Evolutionary conservation across 495 filamentous ascomycete genomes (phyloP).

Genomic region (Platismatia glauca): DNA sequence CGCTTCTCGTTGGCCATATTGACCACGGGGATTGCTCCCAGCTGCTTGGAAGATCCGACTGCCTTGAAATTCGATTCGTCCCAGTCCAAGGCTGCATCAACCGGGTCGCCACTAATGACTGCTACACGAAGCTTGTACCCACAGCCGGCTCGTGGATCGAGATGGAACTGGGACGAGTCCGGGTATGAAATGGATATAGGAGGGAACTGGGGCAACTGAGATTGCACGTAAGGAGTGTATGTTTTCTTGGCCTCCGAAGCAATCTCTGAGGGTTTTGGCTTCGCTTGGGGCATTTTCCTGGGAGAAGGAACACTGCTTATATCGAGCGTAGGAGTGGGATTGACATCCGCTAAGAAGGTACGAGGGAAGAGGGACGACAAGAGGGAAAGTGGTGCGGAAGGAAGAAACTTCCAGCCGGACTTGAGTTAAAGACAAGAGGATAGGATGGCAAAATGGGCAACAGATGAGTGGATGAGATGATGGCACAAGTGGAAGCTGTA

Average conservation of each 20-base stretch:
- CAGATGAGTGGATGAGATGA: not conserved
- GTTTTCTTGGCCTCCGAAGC: conserved; percentile 58
- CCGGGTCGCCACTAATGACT: conserved; percentile 54
- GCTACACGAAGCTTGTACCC: conserved; percentile 36
- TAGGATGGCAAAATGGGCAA: not conserved
- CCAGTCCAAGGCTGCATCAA: conserved; percentile 61
- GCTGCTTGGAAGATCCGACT: conserved; percentile 13
- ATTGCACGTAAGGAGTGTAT: conserved; percentile 51
- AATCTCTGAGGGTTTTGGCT: conserved; percentile 60
- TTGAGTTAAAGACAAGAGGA: not conserved
- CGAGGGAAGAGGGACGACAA: not conserved
- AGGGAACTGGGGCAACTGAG: conserved; percentile 42
- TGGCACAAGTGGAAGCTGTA: not conserved
- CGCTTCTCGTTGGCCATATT: conserved; percentile 68
- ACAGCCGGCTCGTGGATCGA: conserved; percentile 19
- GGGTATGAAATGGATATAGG: conserved; percentile 38
- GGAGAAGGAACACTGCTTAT: conserved; percentile 11
- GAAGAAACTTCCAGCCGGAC: not conserved
- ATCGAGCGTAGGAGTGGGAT: not conserved
- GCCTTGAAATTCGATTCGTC: conserved; percentile 25
- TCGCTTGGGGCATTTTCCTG: conserved; percentile 46
- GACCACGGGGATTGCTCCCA: conserved; percentile 51
- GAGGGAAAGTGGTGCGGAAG: not conserved
- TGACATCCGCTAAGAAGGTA: not conserved
- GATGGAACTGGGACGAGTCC: conserved; percentile 28